Evolutionary conservation across 176 grass and related monocot genomes (phyloP), one percentile per base, ranked within the genome.

Genomic region (Carex myosuroides): DNA sequence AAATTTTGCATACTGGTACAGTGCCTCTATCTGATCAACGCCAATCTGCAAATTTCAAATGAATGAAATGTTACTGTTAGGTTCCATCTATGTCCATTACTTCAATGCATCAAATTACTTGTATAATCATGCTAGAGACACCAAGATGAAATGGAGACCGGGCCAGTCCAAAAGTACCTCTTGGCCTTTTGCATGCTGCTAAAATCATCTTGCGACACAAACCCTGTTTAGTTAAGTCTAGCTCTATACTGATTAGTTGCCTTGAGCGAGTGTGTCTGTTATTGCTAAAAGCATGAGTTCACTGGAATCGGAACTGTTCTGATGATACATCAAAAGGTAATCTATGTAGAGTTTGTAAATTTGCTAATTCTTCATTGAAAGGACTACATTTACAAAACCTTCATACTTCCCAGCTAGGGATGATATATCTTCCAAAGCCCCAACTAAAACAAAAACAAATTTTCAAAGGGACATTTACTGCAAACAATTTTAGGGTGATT

Each of bases 1-100:
- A 79, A 93, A 95, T 73, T 98, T 98, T 6, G 93, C 91, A 88
- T 92, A 98, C 79, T 94, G 91, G 85, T 95, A 93, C 8, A 98
- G 59, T 83, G 96, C 91, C 52, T 98, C 96, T 55, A 95, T 93
- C 85, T 95, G 91, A 61, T 98, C 88, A 52, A 84, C 79, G 35
- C 95, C 95, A 88, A 94, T 95, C 95, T 98, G 84, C 17, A 48
- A 18, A 77, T 71, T 33, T 87, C n/a, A 44, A 56, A 52, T 5
- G 57, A 69, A 44, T 66, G 60, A 83, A 73, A 30, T 18, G 17
- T 37, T 5, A 8, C 18, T 17, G n/a, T 1, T 52, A 24, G 60
- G 8, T 12, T 71, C 1, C 30, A 21, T 4, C 54, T 52, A 17
- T 68, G 10, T 54, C 0, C 56, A 66, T 24, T 30, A 39, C 9